Conservation (phyloP, 2,329 filamentous ascomycete species). For the Periconia sp. region DNA sequence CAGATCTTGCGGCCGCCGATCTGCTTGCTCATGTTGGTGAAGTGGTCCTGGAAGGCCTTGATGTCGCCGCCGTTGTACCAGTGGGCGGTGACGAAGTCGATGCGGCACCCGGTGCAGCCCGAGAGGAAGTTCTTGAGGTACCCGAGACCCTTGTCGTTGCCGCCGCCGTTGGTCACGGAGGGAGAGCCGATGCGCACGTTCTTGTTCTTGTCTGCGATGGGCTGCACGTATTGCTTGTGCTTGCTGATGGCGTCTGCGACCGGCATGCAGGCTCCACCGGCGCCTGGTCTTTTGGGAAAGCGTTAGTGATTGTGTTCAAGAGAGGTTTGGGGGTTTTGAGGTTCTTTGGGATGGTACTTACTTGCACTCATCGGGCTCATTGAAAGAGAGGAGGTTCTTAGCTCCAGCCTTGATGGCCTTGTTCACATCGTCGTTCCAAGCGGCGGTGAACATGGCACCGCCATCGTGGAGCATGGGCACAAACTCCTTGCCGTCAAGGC, state of each 20-base stretch:
- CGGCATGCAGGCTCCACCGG: conserved; percentile 31
- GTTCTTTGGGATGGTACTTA: conserved; percentile 16
- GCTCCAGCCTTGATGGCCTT: conserved; percentile 30
- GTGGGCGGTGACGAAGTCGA: conserved; percentile 42
- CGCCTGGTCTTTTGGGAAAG: conserved; percentile 13
- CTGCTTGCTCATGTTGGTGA: conserved; percentile 28
- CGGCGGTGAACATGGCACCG: conserved; percentile 26
- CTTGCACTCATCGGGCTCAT: conserved; percentile 42
- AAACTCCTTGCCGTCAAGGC: conserved; percentile 52
- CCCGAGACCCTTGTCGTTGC: conserved; percentile 26
- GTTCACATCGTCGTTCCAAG: conserved; percentile 31
- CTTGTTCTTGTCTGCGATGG: conserved; percentile 19
- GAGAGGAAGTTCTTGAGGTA: conserved; percentile 35
- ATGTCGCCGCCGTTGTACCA: conserved; percentile 39
- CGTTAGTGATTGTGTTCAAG: background rate
- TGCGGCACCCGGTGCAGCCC: conserved; percentile 28
- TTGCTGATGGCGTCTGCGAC: conserved; percentile 20
- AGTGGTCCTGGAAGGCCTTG: conserved; percentile 43
- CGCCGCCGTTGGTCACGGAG: conserved; percentile 37
- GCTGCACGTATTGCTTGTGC: conserved; percentile 31
- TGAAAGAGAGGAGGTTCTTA: conserved; percentile 38
- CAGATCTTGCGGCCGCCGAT: conserved; percentile 28
- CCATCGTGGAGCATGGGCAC: conserved; percentile 56
- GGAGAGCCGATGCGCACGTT: conserved; percentile 38
- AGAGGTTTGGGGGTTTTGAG: too few species aligned